Base-by-base conservation (phyloP, 2,329 filamentous ascomycete species). In the Diaporthe capsici region DNA sequence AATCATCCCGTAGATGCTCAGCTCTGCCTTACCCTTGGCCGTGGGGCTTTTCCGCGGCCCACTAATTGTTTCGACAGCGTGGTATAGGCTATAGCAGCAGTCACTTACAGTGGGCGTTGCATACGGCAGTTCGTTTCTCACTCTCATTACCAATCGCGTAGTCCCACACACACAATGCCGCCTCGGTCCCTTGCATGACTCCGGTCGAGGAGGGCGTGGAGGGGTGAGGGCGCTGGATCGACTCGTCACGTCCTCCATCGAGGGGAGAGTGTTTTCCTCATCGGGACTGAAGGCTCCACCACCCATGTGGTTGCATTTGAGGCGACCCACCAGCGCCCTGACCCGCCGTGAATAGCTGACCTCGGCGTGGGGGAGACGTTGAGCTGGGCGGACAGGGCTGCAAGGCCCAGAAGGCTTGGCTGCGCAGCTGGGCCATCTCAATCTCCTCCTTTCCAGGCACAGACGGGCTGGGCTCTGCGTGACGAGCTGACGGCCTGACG, bases 91-190 rank as follows among this genome's bases (percentile, higher is more conserved):
- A 68, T 53, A 68, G 47, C 47, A 53, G 65, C 47, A 47, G 7
- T 28, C 57, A 39, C 57, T 5, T 60, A 60, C 34, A 60, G 34
- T 10, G 3, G 61, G n/a, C 8, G 20, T 7, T 13, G 42, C 42
- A 44, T 61, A 12, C 65, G 65, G 65, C 65, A 68, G 31, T 68
- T 68, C 49, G 65, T 68, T 68, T 68, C 65, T 37, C n/a, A 42
- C 58, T 1, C 22, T 17, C n/a, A 25, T 15, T 37, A n/a, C 63
- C 47, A 53, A 22, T 20, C 44, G 12, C 12, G 28, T 22, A 53
- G 28, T 53, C 31, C 31, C 47, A 39, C 12, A 2, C 22, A 15
- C 8, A 6, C 28, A 25, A 7, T 39, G 63, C 31, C 31, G 47
- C 13, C 7, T 39, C 47, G 22, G 22, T 22, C 47, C 39, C 31